Conservation (phyloP, 768 basidiomycete genomes). For the Termitomyces sp. region DNA sequence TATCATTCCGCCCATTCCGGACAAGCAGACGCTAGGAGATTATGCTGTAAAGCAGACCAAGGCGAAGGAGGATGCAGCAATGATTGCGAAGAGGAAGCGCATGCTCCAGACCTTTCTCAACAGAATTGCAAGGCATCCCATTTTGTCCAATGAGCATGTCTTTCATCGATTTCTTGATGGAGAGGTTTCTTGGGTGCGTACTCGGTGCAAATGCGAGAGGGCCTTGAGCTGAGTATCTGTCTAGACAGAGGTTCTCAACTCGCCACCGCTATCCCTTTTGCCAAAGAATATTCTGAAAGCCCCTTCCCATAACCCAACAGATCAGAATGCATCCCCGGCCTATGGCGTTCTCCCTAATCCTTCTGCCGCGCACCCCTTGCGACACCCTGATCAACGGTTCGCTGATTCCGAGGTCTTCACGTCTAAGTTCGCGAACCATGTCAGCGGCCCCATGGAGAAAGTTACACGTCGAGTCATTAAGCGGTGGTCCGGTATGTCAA, state of each 20-base stretch:
- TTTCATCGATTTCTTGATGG: conserved; percentile 96
- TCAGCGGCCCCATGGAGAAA: conserved; percentile 92
- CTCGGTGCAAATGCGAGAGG: not conserved
- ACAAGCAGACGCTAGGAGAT: conserved; percentile 91
- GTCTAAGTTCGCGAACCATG: conserved; percentile 88
- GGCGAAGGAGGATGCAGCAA: conserved; percentile 90
- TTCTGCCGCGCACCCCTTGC: conserved; percentile 82
- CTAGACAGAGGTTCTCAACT: conserved; percentile 88
- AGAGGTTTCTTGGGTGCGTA: conserved; percentile 89
- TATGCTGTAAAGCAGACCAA: conserved; percentile 97
- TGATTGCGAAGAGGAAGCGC: conserved; percentile 89
- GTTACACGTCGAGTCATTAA: conserved; percentile 89
- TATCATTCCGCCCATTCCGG: conserved; percentile 97
- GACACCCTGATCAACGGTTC: conserved; percentile 92
- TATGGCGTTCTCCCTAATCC: conserved; percentile 89
- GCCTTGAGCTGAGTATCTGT: not conserved
- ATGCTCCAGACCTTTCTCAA: conserved; percentile 96
- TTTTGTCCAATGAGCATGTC: conserved; percentile 91
- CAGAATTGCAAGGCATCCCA: conserved; percentile 85
- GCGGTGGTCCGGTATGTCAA: conserved; percentile 83
- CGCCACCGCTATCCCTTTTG: conserved; percentile 83
- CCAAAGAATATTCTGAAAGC: conserved; percentile 97
- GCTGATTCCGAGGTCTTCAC: conserved; percentile 96
- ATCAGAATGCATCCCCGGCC: conserved; percentile 62
- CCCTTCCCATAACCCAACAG: conserved; percentile 91